These are phyloP conservation scores for Eutrema yunnanense DNA, from an alignment of 345 rosid genomes.

Conservation along the genomic window DNA sequence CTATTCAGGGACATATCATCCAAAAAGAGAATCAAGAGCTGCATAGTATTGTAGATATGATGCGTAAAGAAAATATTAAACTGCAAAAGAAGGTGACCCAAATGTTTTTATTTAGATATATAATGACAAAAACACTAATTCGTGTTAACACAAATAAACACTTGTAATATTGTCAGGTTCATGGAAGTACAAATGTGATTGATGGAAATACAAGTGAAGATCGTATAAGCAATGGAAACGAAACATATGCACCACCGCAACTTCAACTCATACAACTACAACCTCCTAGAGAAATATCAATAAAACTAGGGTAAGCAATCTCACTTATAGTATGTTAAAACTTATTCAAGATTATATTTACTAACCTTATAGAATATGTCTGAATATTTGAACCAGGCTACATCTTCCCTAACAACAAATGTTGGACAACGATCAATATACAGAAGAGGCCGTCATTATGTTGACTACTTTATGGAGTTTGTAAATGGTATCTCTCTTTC, in stretches of 20 bases:
- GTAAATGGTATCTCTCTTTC: constrained; percentile 6
- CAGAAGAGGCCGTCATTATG: neutral
- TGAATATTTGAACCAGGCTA: constrained; percentile 18
- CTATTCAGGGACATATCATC: constrained; percentile 48
- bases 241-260: neutral
- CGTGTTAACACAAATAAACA: neutral
- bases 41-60: constrained; percentile 40
- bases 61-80: constrained; percentile 48
- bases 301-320: constrained; percentile 19
- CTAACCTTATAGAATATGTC: neutral
- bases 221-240: constrained; percentile 1
- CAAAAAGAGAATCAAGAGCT: constrained; percentile 61
- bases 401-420: constrained; percentile 18
- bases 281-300: constrained; percentile 18
- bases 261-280: constrained; percentile 15
- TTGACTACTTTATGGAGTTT: neutral
- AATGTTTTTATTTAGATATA: neutral
- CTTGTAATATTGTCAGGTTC: neutral
- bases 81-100: constrained; percentile 33
- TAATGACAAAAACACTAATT: neutral
- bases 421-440: neutral
- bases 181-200: neutral
- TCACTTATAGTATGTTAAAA: neutral
- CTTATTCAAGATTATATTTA: neutral
- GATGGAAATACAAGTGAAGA: constrained; percentile 16